Base-by-base conservation (phyloP, 1,139 yeast genomes). In the Candida anutae region DNA sequence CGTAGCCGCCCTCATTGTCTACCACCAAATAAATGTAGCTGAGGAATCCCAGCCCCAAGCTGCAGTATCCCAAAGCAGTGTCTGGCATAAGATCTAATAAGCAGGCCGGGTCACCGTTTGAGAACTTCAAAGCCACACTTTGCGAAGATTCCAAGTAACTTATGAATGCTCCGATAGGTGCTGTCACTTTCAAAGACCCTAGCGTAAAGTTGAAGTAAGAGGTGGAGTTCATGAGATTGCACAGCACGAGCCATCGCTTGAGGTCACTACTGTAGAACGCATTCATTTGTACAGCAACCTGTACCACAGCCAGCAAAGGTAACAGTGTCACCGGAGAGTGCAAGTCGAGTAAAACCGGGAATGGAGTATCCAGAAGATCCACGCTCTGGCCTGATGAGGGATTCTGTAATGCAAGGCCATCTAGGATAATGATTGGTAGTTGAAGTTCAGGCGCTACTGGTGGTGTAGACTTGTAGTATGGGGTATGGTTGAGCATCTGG, bases 261-360 rank as follows among this genome's bases (percentile, higher is more conserved):
- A 64, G 44, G 11, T 67, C 65, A 3, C 57, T 46, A 5, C 72
- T 64, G 48, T 74, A 83, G 37, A 65, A 69, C 0, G 94, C 94
- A 42, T 79, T 78, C 15, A 80, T 58, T 53, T 83, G 94, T 13
- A 80, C 61, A 0, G 94, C 90, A 23, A 84, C 52, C 40, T 74
- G 73, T 27, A 82, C 66, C 27, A 83, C 58, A 3, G 74, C 48
- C 25, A 69, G 64, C 28, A 70, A 55, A 0, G 94, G 94, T 26
- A 83, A 50, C 42, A 62, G 71, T 16, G 68, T 65, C 44, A 58
- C 66, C n/a, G 55, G 39, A 19, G 68, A 58, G 33, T 84, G 57
- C 3, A 83, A 58, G 44, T 82, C 90, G 16, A 83, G 46, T 8
- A 81, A 34, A 0, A 78, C 80, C 0, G 90, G 81, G 13, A 67